Evolutionary conservation across 495 filamentous ascomycete species (phyloP), one percentile per base, ranked within the genome.

Genomic region (Daldinia loculata): DNA sequence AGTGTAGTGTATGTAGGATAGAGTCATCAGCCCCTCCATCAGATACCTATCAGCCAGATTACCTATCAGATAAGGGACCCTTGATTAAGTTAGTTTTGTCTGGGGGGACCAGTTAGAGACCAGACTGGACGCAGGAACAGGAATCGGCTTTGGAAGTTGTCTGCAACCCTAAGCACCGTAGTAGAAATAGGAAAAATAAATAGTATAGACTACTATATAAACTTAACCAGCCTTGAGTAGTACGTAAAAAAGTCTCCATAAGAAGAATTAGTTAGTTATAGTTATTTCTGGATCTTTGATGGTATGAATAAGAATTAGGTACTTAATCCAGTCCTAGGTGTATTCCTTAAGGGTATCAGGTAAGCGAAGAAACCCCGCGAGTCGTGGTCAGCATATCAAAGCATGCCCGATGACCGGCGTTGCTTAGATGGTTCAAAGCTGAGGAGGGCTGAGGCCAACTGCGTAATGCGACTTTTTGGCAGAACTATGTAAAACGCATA

Each of bases 391-490:
- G 55, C 55, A 36, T 22, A 27, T 34, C 19, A 26, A 24, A 48
- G 26, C 15, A 8, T n/a, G 15, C 55, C 69, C 69, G 69, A 71
- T 66, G 63, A 63, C 58, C 69, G 69, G 69, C 63, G 57, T 57
- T 14, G 14, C 2, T 56, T 15, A 41, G 41, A 39, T n/a, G 24
- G 38, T 51, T 70, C 24, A 15, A 71, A 51, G 57, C 30, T 66
- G 62, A 61, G 48, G 26, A 48, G 55, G 17, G 4, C 61, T 26
- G 55, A 69, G 34, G 48, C 32, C 14, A 38, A 22, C 17, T 48
- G 17, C 43, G 43, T 48, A 0, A 17, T 48, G 19, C 24, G 17
- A 12, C 17, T 45, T 11, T 22, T 45, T 45, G 17, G 41, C 8
- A 45, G 41, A 45, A 45, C 6, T 45, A 45, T 9, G n/a, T 19